A percentile compares a stretch with the other conserved stretches of the same genome.
These are phyloP conservation scores for Acacia pycnantha DNA, from an alignment of 331 rosid genomes.

Conservation along the genomic window DNA sequence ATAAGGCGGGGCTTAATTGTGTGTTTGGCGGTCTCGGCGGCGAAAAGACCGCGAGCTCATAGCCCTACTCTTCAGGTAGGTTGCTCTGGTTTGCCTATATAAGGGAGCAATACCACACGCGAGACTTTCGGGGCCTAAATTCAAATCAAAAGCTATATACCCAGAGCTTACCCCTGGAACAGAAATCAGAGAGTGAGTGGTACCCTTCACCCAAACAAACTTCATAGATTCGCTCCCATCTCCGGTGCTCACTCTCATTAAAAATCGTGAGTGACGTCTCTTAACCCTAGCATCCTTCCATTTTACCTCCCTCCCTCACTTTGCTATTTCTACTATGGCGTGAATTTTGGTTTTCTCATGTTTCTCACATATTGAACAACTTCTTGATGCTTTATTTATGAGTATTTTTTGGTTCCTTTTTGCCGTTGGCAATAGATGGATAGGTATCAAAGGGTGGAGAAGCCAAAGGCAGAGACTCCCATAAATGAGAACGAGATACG, in stretches of 20 bases:
- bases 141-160: slow-evolving; percentile 23
- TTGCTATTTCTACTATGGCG: background rate
- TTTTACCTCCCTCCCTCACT: background rate
- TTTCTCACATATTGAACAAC: background rate
- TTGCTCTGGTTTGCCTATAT: background rate
- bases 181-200: slow-evolving; percentile 29
- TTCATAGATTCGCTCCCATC: background rate
- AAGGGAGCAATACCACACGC: background rate
- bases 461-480: slow-evolving; percentile 54
- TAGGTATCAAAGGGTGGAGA: slow-evolving; percentile 83
- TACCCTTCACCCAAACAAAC: slow-evolving; percentile 4
- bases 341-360: background rate
- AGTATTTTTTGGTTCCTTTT: background rate
- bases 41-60: slow-evolving; percentile 51
- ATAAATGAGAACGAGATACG: slow-evolving; percentile 60
- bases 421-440: slow-evolving; percentile 46
- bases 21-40: slow-evolving; percentile 53
- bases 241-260: background rate
- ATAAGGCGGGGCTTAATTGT: no score
- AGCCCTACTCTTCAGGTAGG: slow-evolving; percentile 44
- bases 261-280: slow-evolving; percentile 11
- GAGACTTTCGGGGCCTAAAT: slow-evolving; percentile 14
- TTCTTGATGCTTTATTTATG: background rate
- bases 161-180: background rate
- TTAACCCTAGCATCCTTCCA: slow-evolving; percentile 29